phyloP scores from a whole-genome alignment of 345 rosid genomes.

The Camelina neglecta region DNA sequence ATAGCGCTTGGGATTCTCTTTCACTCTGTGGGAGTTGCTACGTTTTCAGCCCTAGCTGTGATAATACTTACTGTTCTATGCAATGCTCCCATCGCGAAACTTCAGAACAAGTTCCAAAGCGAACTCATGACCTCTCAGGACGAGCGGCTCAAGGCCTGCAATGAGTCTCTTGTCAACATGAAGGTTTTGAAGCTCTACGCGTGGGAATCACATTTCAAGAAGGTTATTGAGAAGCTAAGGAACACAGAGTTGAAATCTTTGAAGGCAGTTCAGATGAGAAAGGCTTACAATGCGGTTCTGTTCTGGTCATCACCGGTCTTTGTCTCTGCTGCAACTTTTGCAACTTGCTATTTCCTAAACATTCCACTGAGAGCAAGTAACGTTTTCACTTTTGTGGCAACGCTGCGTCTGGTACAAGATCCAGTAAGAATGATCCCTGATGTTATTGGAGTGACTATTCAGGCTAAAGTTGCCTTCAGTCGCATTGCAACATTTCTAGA shows the following conservation, averaged over 20 bases:
- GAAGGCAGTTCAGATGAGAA: conserved; percentile 79
- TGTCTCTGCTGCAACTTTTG: conserved; percentile 87
- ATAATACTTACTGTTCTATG: conserved; percentile 78
- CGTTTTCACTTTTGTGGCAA: conserved; percentile 93
- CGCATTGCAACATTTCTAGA: conserved; percentile 81
- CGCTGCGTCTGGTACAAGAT: conserved; percentile 88
- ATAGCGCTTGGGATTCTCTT: conserved; percentile 74
- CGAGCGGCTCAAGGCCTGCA: conserved; percentile 74
- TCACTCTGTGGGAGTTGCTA: conserved; percentile 85
- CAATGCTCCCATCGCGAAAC: conserved; percentile 90
- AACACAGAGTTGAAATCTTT: conserved; percentile 66
- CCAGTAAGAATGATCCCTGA: conserved; percentile 84
- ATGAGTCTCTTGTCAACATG: conserved; percentile 89
- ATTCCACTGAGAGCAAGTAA: conserved; percentile 82
- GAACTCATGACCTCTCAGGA: conserved; percentile 85
- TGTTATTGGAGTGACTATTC: conserved; percentile 81
- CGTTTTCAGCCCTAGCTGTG: conserved; percentile 75
- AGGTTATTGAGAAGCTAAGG: conserved; percentile 74
- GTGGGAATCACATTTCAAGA: conserved; percentile 91
- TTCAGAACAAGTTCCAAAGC: conserved; percentile 84
- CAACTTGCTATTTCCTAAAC: conserved; percentile 78
- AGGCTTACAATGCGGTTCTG: conserved; percentile 67
- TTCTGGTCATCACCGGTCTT: conserved; percentile 93
- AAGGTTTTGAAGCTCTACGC: conserved; percentile 92
- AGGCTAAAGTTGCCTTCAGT: conserved; percentile 85